Evolutionary conservation across 176 grass and related monocot species (phyloP), one percentile per base, ranked within the genome.

Genomic region (Juncus effusus): DNA sequence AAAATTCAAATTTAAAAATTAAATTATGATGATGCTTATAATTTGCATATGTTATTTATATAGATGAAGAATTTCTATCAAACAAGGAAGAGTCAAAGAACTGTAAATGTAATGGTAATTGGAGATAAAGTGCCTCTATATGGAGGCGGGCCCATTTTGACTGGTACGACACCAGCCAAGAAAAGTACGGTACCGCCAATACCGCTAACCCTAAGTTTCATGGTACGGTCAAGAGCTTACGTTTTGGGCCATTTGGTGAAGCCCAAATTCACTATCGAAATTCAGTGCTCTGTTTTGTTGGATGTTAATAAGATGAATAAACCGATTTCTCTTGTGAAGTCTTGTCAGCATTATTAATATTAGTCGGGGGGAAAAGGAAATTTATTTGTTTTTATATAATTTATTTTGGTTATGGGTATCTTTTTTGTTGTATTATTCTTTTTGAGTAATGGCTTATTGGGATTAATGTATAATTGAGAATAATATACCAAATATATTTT

Each of bases 51-150:
- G 19, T 28, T 28, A 28, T 28, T 28, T 47, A 3, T 79, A 64
- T 74, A 96, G 91, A 82, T 93, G 10, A 75, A 84, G 3, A 93
- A 80, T 11, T 97, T 97, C 75, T 97, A 97, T 79, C 93, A 97
- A 81, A 56, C 80, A 0, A 80, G 93, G 72, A 97, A 87, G 77
- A 84, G 93, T 73, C 60, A 82, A 11, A 72, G 85, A 38, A 89
- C 58, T 16, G 85, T 86, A 1, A 78, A 52, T 62, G 88, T 93
- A 35, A 65, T 73, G 68, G 83, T 99, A 13, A 5, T 51, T 38
- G 88, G 88, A 35, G 80, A 77, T 72, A 99, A 90, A 85, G 89
- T 99, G 73, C 94, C 94, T 1, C 56, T 99, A 0, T 93, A 99
- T 81, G 94, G 94, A 38, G 83, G 85, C 1, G 94, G 94, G 7